phyloP scores from a whole-genome alignment of 768 basidiomycete genomes.

The Udeniomyces megalosporus region DNA sequence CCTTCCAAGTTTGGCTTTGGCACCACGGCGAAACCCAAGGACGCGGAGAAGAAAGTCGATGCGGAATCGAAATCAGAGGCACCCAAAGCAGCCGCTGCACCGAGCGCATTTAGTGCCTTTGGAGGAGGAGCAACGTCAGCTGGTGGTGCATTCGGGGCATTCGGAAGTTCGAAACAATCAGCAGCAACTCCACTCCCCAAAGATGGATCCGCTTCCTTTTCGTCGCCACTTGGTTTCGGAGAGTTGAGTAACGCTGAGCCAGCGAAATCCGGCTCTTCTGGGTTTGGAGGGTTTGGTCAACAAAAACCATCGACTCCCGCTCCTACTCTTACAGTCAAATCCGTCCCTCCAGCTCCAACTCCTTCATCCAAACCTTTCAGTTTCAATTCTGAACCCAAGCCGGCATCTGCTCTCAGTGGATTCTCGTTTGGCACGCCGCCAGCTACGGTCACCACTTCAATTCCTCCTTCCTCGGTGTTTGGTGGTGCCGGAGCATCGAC shows the following conservation, averaged over 20 bases:
- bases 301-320: not conserved
- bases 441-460: not conserved
- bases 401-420: not conserved
- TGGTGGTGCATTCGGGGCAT: not conserved
- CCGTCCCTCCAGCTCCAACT: too few relatives aligned
- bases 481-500: too few relatives aligned
- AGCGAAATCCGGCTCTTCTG: too few relatives aligned
- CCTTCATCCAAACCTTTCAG: not conserved
- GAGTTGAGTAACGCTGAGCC: too few relatives aligned
- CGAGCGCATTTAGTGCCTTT: not conserved
- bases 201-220: too few relatives aligned
- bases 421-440: not conserved
- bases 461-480: not conserved
- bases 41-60: not conserved
- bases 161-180: too few relatives aligned
- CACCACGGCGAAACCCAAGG: not conserved
- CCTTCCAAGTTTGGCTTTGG: not conserved
- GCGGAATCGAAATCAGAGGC: too few relatives aligned
- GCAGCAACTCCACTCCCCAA: too few relatives aligned
- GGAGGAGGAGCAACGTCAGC: not conserved
- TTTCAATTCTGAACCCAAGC: not conserved
- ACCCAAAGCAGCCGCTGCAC: not conserved
- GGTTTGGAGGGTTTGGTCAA: slow-evolving; percentile 4
- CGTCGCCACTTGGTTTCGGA: too few relatives aligned
- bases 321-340: not conserved